Evolutionary conservation across 768 basidiomycete species (phyloP).

Genomic region (Porpolomopsis calyptriformis): DNA sequence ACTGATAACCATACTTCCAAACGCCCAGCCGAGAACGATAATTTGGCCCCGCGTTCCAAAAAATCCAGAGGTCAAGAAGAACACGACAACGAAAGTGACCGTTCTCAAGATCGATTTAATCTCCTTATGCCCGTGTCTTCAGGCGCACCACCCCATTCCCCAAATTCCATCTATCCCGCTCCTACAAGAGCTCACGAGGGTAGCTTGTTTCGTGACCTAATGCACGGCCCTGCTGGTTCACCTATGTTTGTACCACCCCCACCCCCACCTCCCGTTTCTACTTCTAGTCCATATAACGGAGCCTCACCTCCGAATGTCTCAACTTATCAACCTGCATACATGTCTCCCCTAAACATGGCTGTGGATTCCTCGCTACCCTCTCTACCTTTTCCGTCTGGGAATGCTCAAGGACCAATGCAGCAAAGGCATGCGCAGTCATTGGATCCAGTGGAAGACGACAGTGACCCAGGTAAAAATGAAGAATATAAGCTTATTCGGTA

Average conservation of each 20-base stretch:
- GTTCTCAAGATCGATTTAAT: conserved; percentile 37
- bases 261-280: conserved; percentile 24
- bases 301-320: conserved; percentile 27
- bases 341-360: conserved; percentile 47
- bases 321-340: conserved; percentile 38
- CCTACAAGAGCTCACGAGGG: conserved; percentile 2
- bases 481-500: conserved; percentile 77
- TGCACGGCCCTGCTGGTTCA: conserved; percentile 42
- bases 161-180: conserved; percentile 24
- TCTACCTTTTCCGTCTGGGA: conserved; percentile 35
- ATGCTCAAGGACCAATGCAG: conserved; percentile 16
- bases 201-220: conserved; percentile 50
- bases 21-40: conserved; percentile 44
- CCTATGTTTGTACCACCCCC: conserved; percentile 50
- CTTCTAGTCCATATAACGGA: conserved; percentile 29
- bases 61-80: conserved; percentile 32
- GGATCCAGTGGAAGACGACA: conserved; percentile 48
- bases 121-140: conserved; percentile 47
- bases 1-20: conserved; percentile 29
- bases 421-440: conserved; percentile 26
- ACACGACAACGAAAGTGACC: conserved; percentile 32
- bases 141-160: conserved; percentile 20
- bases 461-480: conserved; percentile 62
- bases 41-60: conserved; percentile 33
- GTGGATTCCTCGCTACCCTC: conserved; percentile 44